Evolutionary conservation across 2,329 filamentous ascomycete genomes (phyloP).

Genomic region (Neophaeococcomyces aloes): DNA sequence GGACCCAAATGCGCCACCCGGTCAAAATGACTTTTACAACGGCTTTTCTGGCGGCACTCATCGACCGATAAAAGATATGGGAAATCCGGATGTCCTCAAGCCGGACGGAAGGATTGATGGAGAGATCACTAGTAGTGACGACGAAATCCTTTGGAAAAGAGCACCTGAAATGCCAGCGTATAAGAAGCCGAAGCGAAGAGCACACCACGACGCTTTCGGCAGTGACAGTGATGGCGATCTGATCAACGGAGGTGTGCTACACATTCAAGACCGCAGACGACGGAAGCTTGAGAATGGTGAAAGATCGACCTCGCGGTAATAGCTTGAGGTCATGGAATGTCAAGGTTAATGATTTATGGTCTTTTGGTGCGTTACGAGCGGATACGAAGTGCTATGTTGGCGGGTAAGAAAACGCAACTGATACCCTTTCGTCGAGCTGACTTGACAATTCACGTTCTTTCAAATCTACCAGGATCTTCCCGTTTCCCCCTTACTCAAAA

Average conservation of each 20-base stretch:
- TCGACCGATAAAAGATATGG: constrained; percentile 12
- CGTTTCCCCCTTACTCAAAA: too few species aligned
- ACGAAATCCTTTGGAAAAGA: constrained; percentile 20
- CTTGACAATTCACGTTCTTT: too few species aligned
- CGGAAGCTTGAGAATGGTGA: constrained; percentile 4
- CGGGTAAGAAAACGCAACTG: too few species aligned
- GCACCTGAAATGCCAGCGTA: constrained; percentile 15
- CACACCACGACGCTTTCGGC: constrained; percentile 19
- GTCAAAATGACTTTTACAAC: constrained; percentile 16
- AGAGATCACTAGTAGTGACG: constrained; percentile 18
- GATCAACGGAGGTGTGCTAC: not conserved
- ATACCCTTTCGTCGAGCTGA: too few species aligned
- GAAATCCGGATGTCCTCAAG: constrained; percentile 2
- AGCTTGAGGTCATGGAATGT: too few species aligned
- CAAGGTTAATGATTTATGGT: not conserved
- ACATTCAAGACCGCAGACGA: not conserved
- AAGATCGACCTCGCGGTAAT: not conserved
- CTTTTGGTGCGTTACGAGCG: too few species aligned
- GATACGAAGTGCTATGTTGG: too few species aligned
- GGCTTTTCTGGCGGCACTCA: constrained; percentile 20
- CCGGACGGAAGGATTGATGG: too few species aligned
- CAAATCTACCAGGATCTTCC: too few species aligned
- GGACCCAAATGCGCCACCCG: constrained; percentile 34
- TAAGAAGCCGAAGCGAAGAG: constrained; percentile 19
- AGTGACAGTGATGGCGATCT: constrained; percentile 9